Evolutionary conservation across 495 filamentous ascomycete genomes (phyloP), one percentile per base, ranked within the genome.

Genomic region (Cercophora newfieldiana): DNA sequence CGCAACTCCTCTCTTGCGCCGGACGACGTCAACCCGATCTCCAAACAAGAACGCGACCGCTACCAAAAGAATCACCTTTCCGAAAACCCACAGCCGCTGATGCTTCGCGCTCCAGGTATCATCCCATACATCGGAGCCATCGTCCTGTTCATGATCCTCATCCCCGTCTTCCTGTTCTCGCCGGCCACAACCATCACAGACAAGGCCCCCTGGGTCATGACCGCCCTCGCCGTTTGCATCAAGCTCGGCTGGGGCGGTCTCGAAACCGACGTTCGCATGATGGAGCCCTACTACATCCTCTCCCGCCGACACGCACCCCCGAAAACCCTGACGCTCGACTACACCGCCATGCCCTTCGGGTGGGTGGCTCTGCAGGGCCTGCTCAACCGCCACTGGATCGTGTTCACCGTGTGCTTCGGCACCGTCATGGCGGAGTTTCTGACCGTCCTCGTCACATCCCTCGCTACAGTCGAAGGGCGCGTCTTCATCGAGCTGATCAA

Each of bases 231-330:
- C 1, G 86, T 90, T 14, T 73, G 81, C 44, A 83, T 91, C 72
- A 91, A 90, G 72, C 79, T 90, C 22, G 70, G 82, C 57, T 92
- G 88, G 89, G 80, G 81, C 56, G 85, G 87, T 21, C 80, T 92
- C n/a, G 90, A 92, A 65, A 88, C 83, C 57, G 85, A 87, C 59
- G 80, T 92, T 53, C 85, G 90, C 59, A 88, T 92, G 83, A 83
- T 91, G 66, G 89, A 92, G 72, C 90, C 90, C 4, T 92, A 89
- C 70, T 91, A 88, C 75, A 83, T 89, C 66, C 82, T 92, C 10
- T 86, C 83, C 3, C 75, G 78, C 31, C 83, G 90, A 1, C 84
- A 89, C 66, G 88, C 89, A 2, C 84, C 83, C 0, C 78, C 87
- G 18, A 82, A 81, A 47, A 87, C 85, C 22, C 81, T 92, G 0